phyloP scores from a whole-genome alignment of 1,284 basidiomycete species.

The Melampsora allii-populina region DNA sequence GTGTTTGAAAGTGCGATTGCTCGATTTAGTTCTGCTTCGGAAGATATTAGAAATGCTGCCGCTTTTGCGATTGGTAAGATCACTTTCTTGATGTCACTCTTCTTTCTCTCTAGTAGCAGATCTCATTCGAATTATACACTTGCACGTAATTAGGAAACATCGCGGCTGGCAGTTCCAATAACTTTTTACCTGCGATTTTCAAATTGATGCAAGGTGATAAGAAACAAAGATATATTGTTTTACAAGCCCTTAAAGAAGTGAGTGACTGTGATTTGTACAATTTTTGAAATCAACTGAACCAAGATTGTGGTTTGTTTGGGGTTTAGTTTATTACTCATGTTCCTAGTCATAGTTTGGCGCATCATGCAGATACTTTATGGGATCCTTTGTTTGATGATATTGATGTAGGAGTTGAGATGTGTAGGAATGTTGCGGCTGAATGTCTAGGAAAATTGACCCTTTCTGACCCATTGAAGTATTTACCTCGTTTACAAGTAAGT shows the following conservation, averaged over 20 bases:
- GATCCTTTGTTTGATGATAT: conserved; percentile 79
- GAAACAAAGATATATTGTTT: conserved; percentile 73
- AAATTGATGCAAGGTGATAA: conserved; percentile 70
- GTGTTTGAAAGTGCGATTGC: conserved; percentile 71
- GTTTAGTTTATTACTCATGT: conserved; percentile 82
- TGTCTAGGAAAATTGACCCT: conserved; percentile 94
- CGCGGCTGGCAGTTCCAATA: conserved; percentile 79
- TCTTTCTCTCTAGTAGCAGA: not conserved
- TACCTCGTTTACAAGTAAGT: conserved; percentile 82
- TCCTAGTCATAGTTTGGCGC: conserved; percentile 72
- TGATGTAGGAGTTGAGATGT: conserved; percentile 67
- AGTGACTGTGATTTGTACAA: not conserved
- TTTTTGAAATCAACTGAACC: not conserved
- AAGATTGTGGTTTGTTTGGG: not conserved
- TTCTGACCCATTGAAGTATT: conserved; percentile 78
- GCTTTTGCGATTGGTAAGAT: conserved; percentile 79
- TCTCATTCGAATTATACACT: not conserved
- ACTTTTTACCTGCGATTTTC: conserved; percentile 80
- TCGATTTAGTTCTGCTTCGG: conserved; percentile 70
- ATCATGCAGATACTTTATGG: conserved; percentile 84
- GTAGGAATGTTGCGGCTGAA: conserved; percentile 89
- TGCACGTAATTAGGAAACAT: conserved; percentile 68
- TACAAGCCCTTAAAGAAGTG: conserved; percentile 91
- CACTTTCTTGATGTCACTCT: not conserved
- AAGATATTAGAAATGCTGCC: conserved; percentile 79